Percentiles rank a stretch among this genome's conserved stretches.
Evolutionary conservation across 139 green algal species (phyloP).

Genomic region (Chlamydomonas eustigma): DNA sequence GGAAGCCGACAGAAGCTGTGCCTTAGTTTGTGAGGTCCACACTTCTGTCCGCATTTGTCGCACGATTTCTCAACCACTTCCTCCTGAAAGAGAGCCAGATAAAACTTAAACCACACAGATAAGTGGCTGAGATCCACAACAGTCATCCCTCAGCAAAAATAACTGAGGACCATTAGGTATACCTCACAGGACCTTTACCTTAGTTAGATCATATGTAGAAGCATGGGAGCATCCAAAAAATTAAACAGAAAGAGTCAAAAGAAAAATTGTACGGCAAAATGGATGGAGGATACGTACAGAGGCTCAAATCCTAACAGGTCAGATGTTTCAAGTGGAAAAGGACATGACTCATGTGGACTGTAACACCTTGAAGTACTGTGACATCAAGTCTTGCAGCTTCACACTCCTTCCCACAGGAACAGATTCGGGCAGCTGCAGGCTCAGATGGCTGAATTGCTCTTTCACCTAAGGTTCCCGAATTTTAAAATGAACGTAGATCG

Average conservation of each 20-base stretch:
- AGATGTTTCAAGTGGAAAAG: background rate
- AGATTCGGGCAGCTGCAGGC: constrained; percentile 6
- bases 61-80: background rate
- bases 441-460: constrained; percentile 9
- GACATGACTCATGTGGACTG: background rate
- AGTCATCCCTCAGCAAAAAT: background rate
- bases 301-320: no score
- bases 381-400: background rate
- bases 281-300: background rate
- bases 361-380: background rate
- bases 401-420: background rate
- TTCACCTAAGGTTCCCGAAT: no score
- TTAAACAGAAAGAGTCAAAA: background rate
- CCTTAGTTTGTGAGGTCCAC: background rate
- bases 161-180: background rate
- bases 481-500: no score
- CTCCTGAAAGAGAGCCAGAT: background rate
- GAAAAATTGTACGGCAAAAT: background rate
- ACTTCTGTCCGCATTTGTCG: background rate
- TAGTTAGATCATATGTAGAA: background rate
- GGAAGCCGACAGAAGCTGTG: background rate
- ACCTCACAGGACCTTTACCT: background rate
- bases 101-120: background rate
- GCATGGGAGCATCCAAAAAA: background rate
- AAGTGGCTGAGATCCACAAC: background rate